Percentiles rank a stretch among this genome's conserved stretches.
phyloP scores from a whole-genome alignment of 225 moss, liverwort and hornwort species.

The Rhytidiadelphus loreus region DNA sequence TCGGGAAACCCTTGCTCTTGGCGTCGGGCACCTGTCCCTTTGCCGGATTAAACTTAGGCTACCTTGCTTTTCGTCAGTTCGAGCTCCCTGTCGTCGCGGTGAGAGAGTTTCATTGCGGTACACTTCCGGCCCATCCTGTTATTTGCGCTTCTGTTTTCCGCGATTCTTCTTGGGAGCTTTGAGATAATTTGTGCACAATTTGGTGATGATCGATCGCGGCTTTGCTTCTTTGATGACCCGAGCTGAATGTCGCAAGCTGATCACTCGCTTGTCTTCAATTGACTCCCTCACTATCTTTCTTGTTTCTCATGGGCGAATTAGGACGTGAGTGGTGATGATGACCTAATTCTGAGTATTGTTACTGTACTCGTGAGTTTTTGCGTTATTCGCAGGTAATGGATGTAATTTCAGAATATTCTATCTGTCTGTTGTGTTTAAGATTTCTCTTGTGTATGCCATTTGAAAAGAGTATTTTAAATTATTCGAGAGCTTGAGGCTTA shows the following conservation, averaged over 20 bases:
- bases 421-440: background rate
- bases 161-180: background rate
- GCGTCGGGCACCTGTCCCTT: background rate
- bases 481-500: background rate
- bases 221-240: background rate
- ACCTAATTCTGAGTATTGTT: background rate
- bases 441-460: background rate
- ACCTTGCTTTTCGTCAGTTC: background rate
- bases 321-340: background rate
- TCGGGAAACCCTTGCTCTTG: background rate
- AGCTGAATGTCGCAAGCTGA: background rate
- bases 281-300: background rate
- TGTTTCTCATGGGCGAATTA: background rate
- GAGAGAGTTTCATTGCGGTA: background rate
- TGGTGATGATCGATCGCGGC: background rate
- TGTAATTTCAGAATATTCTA: background rate
- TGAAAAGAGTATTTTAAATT: background rate
- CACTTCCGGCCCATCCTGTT: background rate
- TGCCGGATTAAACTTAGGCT: background rate
- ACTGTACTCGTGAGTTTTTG: background rate
- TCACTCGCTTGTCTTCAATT: background rate
- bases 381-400: background rate
- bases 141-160: background rate
- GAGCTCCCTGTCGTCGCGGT: background rate
- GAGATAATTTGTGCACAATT: background rate